Evolutionary conservation across 1,284 basidiomycete genomes (phyloP).

Genomic region (Macrocybe sp.): DNA sequence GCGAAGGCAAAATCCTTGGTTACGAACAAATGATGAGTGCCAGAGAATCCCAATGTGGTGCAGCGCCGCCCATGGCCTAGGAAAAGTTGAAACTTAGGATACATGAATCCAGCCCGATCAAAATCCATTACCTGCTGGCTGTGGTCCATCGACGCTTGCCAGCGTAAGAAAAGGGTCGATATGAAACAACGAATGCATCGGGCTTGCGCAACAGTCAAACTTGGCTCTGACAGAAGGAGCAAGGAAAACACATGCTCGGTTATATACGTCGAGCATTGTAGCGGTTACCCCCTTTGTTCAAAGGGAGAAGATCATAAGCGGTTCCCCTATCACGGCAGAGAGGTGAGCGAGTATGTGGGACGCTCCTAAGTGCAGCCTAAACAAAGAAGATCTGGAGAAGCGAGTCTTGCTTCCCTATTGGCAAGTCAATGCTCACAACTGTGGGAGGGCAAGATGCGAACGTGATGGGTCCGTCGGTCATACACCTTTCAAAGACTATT

Average conservation of each 20-base stretch:
- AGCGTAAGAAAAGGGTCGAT: neutral
- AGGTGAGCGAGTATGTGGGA: conserved; percentile 30
- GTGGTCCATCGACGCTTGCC: conserved; percentile 38
- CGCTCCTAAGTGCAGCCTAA: too few species aligned
- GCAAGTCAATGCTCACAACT: too few species aligned
- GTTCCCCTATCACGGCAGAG: conserved; percentile 26
- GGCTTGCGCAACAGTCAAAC: conserved; percentile 28
- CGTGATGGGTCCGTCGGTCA: too few species aligned
- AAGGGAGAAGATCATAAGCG: too few species aligned
- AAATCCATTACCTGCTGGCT: conserved; percentile 26
- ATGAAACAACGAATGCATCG: conserved; percentile 13
- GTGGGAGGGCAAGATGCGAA: too few species aligned
- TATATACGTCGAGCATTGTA: neutral
- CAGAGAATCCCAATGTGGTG: conserved; percentile 21
- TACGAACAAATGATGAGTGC: conserved; percentile 27
- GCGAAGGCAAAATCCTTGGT: conserved; percentile 1
- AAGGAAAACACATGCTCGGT: neutral
- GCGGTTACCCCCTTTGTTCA: too few species aligned
- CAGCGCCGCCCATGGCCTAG: too few species aligned
- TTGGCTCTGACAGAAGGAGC: neutral
- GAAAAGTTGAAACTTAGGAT: too few species aligned
- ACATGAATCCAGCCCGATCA: too few species aligned
- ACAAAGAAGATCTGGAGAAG: too few species aligned
- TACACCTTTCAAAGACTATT: too few species aligned
- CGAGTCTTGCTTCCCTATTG: too few species aligned